Evolutionary conservation across 2,329 filamentous ascomycete genomes (phyloP).

Genomic region (Fusarium nodosum): DNA sequence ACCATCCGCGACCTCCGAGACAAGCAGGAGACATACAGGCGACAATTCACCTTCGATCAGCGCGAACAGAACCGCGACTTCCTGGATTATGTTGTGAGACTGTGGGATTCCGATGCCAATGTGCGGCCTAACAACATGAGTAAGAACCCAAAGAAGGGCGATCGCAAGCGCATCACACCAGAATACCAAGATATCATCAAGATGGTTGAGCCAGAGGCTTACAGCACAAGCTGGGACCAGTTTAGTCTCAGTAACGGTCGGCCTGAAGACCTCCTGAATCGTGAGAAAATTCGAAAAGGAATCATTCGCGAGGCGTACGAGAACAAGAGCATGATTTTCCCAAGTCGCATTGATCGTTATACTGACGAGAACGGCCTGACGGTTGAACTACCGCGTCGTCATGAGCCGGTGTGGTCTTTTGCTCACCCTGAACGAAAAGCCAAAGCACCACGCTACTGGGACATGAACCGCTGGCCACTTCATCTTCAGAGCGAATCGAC

Average conservation of each 20-base stretch:
- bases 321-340: slow-evolving; percentile 60
- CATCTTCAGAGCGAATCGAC: slow-evolving; percentile 55
- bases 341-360: slow-evolving; percentile 51
- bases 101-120: slow-evolving; percentile 37
- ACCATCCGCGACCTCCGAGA: slow-evolving; percentile 47
- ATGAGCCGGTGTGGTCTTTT: slow-evolving; percentile 54
- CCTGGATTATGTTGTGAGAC: slow-evolving; percentile 22
- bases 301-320: slow-evolving; percentile 61
- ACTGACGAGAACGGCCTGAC: slow-evolving; percentile 32
- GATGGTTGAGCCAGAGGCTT: slow-evolving; percentile 50
- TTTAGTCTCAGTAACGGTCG: background rate
- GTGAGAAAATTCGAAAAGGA: slow-evolving; percentile 53
- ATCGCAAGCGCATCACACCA: slow-evolving; percentile 19
- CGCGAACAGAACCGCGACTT: slow-evolving; percentile 30
- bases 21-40: slow-evolving; percentile 8
- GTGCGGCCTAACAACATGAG: slow-evolving; percentile 35
- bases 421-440: slow-evolving; percentile 45
- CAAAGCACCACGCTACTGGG: slow-evolving; percentile 56
- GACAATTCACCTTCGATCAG: slow-evolving; percentile 22
- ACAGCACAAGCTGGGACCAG: background rate
- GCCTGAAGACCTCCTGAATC: slow-evolving; percentile 22
- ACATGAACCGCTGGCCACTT: slow-evolving; percentile 64
- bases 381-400: slow-evolving; percentile 35
- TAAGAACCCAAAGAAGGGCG: slow-evolving; percentile 22
- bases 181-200: slow-evolving; percentile 51